Evolutionary conservation across 768 basidiomycete genomes (phyloP), one percentile per base, ranked within the genome.

Genomic region (Tubosaeta brunneosetosa): DNA sequence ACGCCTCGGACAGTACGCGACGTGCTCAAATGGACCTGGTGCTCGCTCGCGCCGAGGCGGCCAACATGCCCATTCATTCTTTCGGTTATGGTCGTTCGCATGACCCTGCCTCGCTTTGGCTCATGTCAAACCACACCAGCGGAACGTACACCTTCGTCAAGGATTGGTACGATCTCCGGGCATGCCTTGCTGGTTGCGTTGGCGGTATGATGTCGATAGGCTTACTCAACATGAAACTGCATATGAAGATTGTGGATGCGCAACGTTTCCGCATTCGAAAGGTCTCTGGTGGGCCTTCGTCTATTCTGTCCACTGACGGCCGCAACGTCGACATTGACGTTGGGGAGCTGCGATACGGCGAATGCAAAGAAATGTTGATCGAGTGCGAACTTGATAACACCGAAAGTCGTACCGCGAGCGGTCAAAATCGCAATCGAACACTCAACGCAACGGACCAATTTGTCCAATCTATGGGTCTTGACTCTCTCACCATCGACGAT

Each of bases 11-110:
- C 62, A 88, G 85, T 62, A 93, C 94, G 14, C 82, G 93, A 49
- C 85, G 94, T 14, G 92, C 92, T 22, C 94, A 97, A 69, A 98
- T 99, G 93, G 97, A 99, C 67, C 80, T 99, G 14, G 94, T 97
- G 14, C 87, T 97, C 44, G 94, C 95, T 41, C 87, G 97, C 34
- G 89, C 94, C 2, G 97, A 99, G 65, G 95, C 97, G 12, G 97
- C 91, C 29, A 93, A 93, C 66, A 84, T 97, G 25, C 94, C 97
- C 4, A 97, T 99, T 50, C 95, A 99, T 68, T 89, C 94, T 3
- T 88, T 99, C 59, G 97, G 97, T 47, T 99, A 95, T 63, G 95
- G 94, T 26, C 89, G 91, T 53, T 90, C 92, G 14, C 97, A 98
- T 66, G 97, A 98, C 68, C 97, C 97, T 16, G 92, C 92, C 13